Conservation (phyloP, 129 eudicot genomes). For the Gnaphalium uliginosum region DNA sequence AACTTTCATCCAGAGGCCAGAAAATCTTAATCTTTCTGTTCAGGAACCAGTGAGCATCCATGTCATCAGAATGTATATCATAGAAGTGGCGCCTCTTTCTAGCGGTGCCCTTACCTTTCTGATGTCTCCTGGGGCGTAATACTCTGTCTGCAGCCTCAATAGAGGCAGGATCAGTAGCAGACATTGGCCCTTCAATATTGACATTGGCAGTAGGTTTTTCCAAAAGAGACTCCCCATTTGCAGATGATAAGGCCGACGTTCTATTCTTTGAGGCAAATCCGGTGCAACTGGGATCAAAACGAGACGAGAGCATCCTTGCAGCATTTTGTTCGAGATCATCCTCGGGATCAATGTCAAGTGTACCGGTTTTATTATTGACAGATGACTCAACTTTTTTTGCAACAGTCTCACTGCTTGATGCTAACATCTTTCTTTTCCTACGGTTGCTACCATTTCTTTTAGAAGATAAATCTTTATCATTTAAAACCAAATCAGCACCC, state of each 20-base stretch:
- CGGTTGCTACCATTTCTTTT: conserved; percentile 36
- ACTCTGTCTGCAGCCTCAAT: conserved; percentile 59
- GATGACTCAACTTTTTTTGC: conserved; percentile 45
- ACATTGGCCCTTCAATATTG: conserved; percentile 32
- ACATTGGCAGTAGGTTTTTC: conserved; percentile 36
- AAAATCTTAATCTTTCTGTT: conserved; percentile 81
- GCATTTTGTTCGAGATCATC: conserved; percentile 96
- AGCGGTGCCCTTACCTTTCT: conserved; percentile 54
- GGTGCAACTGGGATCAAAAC: conserved; percentile 94
- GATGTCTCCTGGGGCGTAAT: conserved; percentile 67
- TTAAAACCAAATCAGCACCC: conserved; percentile 34
- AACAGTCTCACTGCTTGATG: conserved; percentile 33
- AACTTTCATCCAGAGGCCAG: conserved; percentile 94
- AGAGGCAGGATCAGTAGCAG: conserved; percentile 43
- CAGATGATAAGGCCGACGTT: conserved; percentile 35
- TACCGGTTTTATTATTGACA: conserved; percentile 31
- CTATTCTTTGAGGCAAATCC: conserved; percentile 48
- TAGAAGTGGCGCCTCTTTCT: conserved; percentile 84
- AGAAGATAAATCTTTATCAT: conserved; percentile 40
- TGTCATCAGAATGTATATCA: conserved; percentile 54
- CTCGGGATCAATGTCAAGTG: conserved; percentile 41
- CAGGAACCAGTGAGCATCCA: conserved; percentile 74
- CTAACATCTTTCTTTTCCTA: conserved; percentile 53
- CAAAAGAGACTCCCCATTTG: conserved; percentile 33
- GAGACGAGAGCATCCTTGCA: conserved; percentile 93